phyloP scores from a whole-genome alignment of 202 grass and related monocot genomes.

The Cymbopogon flexuosus region DNA sequence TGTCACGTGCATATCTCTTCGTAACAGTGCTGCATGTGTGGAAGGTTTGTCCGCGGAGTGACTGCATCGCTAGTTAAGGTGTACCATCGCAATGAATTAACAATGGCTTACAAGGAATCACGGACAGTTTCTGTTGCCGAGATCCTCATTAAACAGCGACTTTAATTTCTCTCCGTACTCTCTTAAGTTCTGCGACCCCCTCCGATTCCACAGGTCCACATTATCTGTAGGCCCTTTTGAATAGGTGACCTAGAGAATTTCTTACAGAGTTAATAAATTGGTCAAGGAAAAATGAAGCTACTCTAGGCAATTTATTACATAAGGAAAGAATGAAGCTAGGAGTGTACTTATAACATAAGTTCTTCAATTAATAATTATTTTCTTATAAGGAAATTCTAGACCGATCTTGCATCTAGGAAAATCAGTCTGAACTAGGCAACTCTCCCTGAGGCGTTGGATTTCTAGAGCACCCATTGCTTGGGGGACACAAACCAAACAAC shows the following conservation, averaged over 20 bases:
- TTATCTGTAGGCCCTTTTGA: not conserved
- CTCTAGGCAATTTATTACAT: no score
- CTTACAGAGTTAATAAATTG: not conserved
- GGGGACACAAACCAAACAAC: no score
- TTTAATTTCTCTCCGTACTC: not conserved
- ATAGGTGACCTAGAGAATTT: not conserved
- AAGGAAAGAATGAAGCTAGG: not conserved
- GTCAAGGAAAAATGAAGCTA: not conserved
- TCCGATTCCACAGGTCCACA: not conserved
- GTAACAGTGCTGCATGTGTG: not conserved
- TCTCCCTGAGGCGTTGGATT: no score
- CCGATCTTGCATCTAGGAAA: no score
- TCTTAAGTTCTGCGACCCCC: not conserved
- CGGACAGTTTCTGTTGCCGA: not conserved
- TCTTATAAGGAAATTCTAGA: no score
- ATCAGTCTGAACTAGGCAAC: no score
- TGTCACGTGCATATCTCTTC: not conserved
- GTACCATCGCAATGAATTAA: not conserved
- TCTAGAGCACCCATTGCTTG: no score
- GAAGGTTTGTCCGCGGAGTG: constrained; percentile 18
- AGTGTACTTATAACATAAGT: not conserved
- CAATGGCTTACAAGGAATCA: not conserved
- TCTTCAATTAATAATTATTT: no score
- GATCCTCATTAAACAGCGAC: not conserved
- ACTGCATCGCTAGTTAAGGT: not conserved